phyloP scores from a whole-genome alignment of 352 stramenopile species.

The Aphanomyces astaci region DNA sequence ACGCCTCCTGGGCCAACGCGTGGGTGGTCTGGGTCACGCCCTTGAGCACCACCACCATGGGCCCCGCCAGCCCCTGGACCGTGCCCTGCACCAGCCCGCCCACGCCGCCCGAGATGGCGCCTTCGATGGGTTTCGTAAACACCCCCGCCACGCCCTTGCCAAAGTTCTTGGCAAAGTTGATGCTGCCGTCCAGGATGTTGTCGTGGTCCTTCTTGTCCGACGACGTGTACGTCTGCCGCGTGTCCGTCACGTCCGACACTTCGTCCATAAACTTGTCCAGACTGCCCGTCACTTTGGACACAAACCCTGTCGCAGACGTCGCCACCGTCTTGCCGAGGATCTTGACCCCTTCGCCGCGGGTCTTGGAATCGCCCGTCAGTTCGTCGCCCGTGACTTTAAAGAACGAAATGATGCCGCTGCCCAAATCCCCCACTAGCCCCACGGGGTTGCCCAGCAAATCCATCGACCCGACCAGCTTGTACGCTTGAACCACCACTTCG shows the following conservation, averaged over 20 bases:
- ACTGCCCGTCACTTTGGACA: conserved; percentile 81
- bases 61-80: conserved; percentile 67
- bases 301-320: conserved; percentile 57
- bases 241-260: conserved; percentile 34
- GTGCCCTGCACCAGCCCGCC: conserved; percentile 68
- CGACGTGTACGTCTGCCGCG: neutral
- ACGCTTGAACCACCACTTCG: conserved; percentile 75
- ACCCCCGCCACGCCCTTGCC: conserved; percentile 79
- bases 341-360: conserved; percentile 77
- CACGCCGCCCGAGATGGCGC: conserved; percentile 66
- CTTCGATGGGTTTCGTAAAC: conserved; percentile 81
- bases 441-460: conserved; percentile 85
- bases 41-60: conserved; percentile 77
- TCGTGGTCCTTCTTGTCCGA: conserved; percentile 18
- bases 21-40: conserved; percentile 77
- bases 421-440: conserved; percentile 78
- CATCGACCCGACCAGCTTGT: conserved; percentile 70
- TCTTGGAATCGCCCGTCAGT: conserved; percentile 69
- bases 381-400: conserved; percentile 86
- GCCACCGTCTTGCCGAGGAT: conserved; percentile 80
- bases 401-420: conserved; percentile 79
- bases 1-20: conserved; percentile 62
- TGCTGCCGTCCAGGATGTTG: conserved; percentile 35
- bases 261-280: conserved; percentile 79
- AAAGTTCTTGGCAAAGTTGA: conserved; percentile 82